A percentile compares a stretch with the other conserved stretches of the same genome.
phyloP scores from a whole-genome alignment of 2,329 filamentous ascomycete genomes.

The Nigrograna mackinnonii region DNA sequence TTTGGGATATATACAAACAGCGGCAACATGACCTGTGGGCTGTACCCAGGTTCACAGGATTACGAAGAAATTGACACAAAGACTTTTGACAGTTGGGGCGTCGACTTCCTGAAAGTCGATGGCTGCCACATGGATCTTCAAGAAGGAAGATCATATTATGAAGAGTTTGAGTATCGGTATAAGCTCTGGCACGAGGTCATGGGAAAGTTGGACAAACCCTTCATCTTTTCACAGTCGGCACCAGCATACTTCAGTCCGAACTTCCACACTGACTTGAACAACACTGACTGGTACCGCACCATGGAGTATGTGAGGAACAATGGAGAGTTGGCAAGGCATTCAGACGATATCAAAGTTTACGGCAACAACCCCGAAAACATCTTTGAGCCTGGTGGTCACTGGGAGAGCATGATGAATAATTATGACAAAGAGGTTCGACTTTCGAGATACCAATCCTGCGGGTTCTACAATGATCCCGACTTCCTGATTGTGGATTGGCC shows the following conservation, averaged over 20 bases:
- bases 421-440: conserved; percentile 50
- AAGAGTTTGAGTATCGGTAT: conserved; percentile 34
- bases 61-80: conserved; percentile 48
- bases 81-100: conserved; percentile 44
- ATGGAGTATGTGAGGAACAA: conserved; percentile 49
- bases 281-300: conserved; percentile 50
- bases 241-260: conserved; percentile 49
- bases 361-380: conserved; percentile 25
- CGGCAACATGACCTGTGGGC: conserved; percentile 49
- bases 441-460: conserved; percentile 43
- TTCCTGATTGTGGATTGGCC: conserved; percentile 43
- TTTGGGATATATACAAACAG: conserved; percentile 54
- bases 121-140: conserved; percentile 22
- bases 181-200: conserved; percentile 49
- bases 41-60: conserved; percentile 46
- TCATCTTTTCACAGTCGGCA: conserved; percentile 52
- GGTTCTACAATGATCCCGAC: conserved; percentile 45
- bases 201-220: conserved; percentile 34
- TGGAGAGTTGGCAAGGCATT: conserved; percentile 51
- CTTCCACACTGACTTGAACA: conserved; percentile 32
- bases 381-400: conserved; percentile 41
- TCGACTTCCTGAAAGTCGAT: conserved; percentile 39
- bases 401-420: conserved; percentile 55
- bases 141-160: conserved; percentile 19
- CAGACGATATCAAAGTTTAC: conserved; percentile 48